Percentiles rank a stretch among this genome's conserved stretches.
Conservation (phyloP, 139 green algal genomes). For the Eudorina sp. region DNA sequence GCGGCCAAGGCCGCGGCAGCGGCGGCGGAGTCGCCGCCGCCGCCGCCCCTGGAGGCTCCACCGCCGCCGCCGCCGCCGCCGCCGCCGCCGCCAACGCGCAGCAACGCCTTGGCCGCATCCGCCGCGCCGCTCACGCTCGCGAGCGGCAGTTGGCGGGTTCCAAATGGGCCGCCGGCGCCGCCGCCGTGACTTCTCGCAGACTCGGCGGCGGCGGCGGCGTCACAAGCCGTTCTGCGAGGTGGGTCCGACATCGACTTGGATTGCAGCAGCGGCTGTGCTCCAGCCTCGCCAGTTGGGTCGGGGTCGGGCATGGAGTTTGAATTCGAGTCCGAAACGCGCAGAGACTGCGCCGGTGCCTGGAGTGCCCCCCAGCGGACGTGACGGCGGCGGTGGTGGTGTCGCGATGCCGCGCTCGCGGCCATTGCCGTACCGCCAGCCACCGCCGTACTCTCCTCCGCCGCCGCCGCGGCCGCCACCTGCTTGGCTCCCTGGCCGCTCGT, state of each 20-base stretch:
- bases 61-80: neutral
- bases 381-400: neutral
- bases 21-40: neutral
- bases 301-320: too few species aligned
- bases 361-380: neutral
- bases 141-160: neutral
- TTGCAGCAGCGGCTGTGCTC: too few species aligned
- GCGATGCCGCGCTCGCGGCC: neutral
- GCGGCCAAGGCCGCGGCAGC: slow-evolving; percentile 20
- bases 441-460: neutral
- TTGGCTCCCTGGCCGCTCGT: slow-evolving; percentile 35
- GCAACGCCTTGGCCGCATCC: neutral
- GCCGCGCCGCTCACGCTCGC: slow-evolving; percentile 23
- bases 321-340: too few species aligned
- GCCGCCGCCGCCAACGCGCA: neutral
- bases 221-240: too few species aligned
- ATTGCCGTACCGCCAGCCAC: neutral
- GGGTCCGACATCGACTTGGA: too few species aligned
- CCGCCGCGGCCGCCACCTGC: neutral
- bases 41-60: neutral
- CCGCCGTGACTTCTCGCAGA: neutral
- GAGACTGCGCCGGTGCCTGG: too few species aligned
- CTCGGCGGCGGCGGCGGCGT: too few species aligned
- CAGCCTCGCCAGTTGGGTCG: too few species aligned
- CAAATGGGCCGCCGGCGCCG: neutral